Evolutionary conservation across 1,284 basidiomycete species (phyloP).

Genomic region (Naganishia sp.): DNA sequence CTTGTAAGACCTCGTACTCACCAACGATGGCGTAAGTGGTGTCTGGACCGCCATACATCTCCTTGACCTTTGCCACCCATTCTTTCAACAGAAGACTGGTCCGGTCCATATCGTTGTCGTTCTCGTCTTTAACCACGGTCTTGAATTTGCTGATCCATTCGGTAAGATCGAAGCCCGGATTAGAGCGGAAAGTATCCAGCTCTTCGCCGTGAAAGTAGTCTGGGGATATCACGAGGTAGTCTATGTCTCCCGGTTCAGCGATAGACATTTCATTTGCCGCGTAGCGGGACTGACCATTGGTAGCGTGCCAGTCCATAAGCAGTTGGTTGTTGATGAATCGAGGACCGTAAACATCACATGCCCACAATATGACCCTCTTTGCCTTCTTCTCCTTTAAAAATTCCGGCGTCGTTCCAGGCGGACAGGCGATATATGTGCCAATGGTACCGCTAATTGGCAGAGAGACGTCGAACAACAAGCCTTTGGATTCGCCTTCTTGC

Average conservation of each 20-base stretch:
- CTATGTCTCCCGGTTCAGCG: not conserved
- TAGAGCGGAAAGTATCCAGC: conserved; percentile 16
- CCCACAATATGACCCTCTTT: conserved; percentile 29
- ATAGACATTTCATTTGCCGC: too few relatives aligned
- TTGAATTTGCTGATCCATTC: conserved; percentile 31
- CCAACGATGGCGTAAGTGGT: conserved; percentile 34
- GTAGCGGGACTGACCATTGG: conserved; percentile 18
- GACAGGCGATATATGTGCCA: conserved; percentile 27
- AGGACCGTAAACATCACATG: conserved; percentile 33
- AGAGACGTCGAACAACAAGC: conserved; percentile 18
- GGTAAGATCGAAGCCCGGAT: conserved; percentile 20
- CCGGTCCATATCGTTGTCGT: conserved; percentile 26
- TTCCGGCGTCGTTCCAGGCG: conserved; percentile 21
- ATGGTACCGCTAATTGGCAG: conserved; percentile 27
- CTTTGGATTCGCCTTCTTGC: conserved; percentile 28
- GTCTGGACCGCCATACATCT: conserved; percentile 28
- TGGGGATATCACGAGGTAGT: conserved; percentile 33
- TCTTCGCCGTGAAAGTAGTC: conserved; percentile 34
- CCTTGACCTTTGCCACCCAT: conserved; percentile 32
- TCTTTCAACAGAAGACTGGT: conserved; percentile 30
- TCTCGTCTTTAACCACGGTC: conserved; percentile 17
- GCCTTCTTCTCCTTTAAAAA: conserved; percentile 22
- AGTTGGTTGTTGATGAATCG: conserved; percentile 33
- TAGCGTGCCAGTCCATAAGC: conserved; percentile 33
- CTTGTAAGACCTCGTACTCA: not conserved